phyloP scores from a whole-genome alignment of 2,329 filamentous ascomycete species.

The Diaporthe sp. region DNA sequence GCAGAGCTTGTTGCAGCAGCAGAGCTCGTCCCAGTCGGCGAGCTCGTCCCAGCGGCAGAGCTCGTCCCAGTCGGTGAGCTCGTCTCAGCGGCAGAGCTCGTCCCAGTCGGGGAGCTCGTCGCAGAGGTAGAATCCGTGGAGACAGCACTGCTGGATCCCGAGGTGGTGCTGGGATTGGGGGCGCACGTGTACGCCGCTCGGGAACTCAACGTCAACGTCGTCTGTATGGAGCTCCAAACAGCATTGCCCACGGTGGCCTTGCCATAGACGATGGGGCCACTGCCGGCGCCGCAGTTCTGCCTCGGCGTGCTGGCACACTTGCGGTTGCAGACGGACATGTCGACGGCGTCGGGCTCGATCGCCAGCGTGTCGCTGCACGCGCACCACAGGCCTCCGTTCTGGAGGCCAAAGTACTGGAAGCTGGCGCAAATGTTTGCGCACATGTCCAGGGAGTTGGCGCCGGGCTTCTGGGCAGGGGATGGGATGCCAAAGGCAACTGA shows the following conservation, averaged over 20 bases:
- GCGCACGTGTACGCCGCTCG: background rate
- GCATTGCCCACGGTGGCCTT: background rate
- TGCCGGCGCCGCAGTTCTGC: background rate
- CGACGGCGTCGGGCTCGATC: background rate
- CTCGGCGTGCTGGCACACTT: background rate
- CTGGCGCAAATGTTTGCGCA: background rate
- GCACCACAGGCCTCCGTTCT: background rate
- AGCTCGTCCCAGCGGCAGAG: background rate
- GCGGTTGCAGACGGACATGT: constrained; percentile 2
- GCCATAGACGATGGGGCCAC: background rate
- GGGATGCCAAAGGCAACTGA: background rate
- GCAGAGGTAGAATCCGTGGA: background rate
- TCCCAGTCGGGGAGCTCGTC: background rate
- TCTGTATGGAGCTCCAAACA: background rate
- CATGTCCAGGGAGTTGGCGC: background rate
- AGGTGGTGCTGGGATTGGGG: background rate
- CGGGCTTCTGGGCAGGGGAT: background rate
- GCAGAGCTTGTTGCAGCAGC: background rate
- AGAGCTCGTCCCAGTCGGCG: background rate
- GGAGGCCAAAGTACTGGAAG: background rate
- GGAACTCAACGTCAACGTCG: background rate
- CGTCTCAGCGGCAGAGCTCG: background rate
- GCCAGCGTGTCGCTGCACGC: background rate
- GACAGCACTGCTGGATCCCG: background rate
- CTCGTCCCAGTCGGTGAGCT: background rate